Base-by-base conservation (phyloP, 23 red algal species). In the Gracilariopsis chorda region DNA sequence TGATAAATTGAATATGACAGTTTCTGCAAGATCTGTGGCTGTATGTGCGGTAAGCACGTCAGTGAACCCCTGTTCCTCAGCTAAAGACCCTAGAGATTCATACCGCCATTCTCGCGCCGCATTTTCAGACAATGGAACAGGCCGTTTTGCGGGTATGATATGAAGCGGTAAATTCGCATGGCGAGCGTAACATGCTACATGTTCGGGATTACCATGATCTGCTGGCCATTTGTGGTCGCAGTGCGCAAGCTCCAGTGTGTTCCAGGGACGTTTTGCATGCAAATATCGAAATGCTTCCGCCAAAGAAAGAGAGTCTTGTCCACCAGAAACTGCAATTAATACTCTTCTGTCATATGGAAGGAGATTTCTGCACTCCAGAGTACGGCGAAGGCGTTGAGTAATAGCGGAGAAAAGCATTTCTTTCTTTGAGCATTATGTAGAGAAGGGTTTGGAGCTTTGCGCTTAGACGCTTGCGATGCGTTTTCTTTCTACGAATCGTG, bases 41-140 rank as follows among this genome's bases (percentile, higher is more conserved):
- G 91, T 94, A 46, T 94, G 91, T 1, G 75, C 91, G 0, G 80
- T 86, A 16, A 78, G 63, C 21, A 94, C 48, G 24, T 60, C 59
- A 40, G 62, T 64, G 11, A 70, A 85, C 1, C 81, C 53, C 7
- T 39, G 27, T 48, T 56, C 35, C 21, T 67, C 32, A 25, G 91
- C 91, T 23, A 94, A 39, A 0, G 35, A 51, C 41, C 69, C 21
- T n/a, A 94, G 80, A 11, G 80, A 80, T 1, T 37, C 53, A 49
- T 94, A 94, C 44, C 91, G 49, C 91, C 91, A 94, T 68, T 84
- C 68, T 52, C 91, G 62, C n/a, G 80, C 91, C 6, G 91, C 80
- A 67, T 62, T 71, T 61, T 94, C 91, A 21, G 91, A 94, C 21
- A 61, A 36, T 0, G 69, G 49, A 19, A 59, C 45, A 33, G 80